Percentiles rank a stretch among this genome's conserved stretches.
Evolutionary conservation across 2,329 filamentous ascomycete species (phyloP).

Genomic region (Fulvia fulva): DNA sequence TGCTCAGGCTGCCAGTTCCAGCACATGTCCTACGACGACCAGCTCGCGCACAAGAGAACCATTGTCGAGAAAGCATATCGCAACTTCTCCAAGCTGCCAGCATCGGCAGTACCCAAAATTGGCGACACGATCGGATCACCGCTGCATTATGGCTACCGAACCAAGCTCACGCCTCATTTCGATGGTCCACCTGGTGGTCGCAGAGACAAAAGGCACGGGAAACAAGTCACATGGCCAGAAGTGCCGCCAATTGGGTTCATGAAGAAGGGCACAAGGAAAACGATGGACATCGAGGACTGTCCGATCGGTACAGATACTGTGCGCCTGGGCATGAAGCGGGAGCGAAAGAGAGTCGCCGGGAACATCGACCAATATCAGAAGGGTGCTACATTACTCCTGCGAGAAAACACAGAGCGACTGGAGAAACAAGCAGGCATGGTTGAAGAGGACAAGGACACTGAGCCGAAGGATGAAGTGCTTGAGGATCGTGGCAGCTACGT

Average conservation of each 20-base stretch:
- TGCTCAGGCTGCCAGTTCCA: slow-evolving; percentile 97
- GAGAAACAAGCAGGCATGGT: slow-evolving; percentile 40
- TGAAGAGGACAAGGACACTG: slow-evolving; percentile 33
- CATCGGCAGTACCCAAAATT: slow-evolving; percentile 69
- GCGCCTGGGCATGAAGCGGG: slow-evolving; percentile 70
- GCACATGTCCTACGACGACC: slow-evolving; percentile 86
- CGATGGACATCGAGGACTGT: slow-evolving; percentile 94
- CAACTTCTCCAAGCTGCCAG: slow-evolving; percentile 81
- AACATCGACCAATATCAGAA: slow-evolving; percentile 69
- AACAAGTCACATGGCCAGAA: slow-evolving; percentile 55
- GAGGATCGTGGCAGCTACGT: slow-evolving; percentile 58
- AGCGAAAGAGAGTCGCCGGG: slow-evolving; percentile 69
- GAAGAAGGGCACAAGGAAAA: slow-evolving; percentile 72
- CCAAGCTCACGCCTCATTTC: slow-evolving; percentile 96
- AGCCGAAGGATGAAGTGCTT: slow-evolving; percentile 43
- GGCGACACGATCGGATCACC: slow-evolving; percentile 86
- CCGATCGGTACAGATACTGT: slow-evolving; percentile 89
- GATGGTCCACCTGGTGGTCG: slow-evolving; percentile 63
- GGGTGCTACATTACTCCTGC: slow-evolving; percentile 82
- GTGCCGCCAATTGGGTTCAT: slow-evolving; percentile 87
- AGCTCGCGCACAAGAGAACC: slow-evolving; percentile 76
- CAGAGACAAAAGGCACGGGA: slow-evolving; percentile 48
- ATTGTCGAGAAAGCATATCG: slow-evolving; percentile 88
- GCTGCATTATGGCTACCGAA: slow-evolving; percentile 87
- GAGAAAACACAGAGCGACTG: slow-evolving; percentile 74